Conservation (phyloP, 2,329 filamentous ascomycete species). For the Arthrocladium fulminans region DNA sequence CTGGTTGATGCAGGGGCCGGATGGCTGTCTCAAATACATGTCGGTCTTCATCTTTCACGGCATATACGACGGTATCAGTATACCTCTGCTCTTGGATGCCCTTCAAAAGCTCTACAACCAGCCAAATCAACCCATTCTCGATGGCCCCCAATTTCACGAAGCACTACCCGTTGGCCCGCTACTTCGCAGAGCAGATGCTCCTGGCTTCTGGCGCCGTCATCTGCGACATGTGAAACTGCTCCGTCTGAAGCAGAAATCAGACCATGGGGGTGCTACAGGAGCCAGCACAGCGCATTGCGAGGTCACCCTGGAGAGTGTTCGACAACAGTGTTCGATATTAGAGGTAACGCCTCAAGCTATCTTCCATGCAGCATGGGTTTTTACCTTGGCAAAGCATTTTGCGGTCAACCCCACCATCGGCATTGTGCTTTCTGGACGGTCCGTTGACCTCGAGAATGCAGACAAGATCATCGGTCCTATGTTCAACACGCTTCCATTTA, state of each 20-base stretch:
- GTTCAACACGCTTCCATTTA: constrained; percentile 81
- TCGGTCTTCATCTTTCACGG: constrained; percentile 71
- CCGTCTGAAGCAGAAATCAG: constrained; percentile 18
- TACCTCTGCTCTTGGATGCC: constrained; percentile 56
- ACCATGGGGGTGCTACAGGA: constrained; percentile 17
- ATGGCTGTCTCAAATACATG: constrained; percentile 32
- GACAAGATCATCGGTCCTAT: constrained; percentile 68
- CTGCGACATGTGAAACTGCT: constrained; percentile 25
- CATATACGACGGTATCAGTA: constrained; percentile 75
- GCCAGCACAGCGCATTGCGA: constrained; percentile 13
- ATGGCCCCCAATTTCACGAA: constrained; percentile 36
- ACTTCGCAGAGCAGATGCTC: constrained; percentile 37
- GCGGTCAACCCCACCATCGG: constrained; percentile 52
- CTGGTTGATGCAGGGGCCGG: constrained; percentile 23
- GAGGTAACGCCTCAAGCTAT: constrained; percentile 72
- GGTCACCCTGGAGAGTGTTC: constrained; percentile 37
- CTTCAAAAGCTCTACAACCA: constrained; percentile 46
- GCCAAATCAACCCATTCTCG: not conserved
- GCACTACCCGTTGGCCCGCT: constrained; percentile 63
- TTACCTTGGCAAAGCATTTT: constrained; percentile 49
- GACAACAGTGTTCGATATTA: constrained; percentile 47
- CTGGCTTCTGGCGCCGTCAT: constrained; percentile 56
- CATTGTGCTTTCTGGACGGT: constrained; percentile 68
- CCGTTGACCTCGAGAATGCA: constrained; percentile 56
- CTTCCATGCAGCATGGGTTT: constrained; percentile 65